phyloP scores from a whole-genome alignment of 768 basidiomycete genomes.

The Albatrellus ellisii region DNA sequence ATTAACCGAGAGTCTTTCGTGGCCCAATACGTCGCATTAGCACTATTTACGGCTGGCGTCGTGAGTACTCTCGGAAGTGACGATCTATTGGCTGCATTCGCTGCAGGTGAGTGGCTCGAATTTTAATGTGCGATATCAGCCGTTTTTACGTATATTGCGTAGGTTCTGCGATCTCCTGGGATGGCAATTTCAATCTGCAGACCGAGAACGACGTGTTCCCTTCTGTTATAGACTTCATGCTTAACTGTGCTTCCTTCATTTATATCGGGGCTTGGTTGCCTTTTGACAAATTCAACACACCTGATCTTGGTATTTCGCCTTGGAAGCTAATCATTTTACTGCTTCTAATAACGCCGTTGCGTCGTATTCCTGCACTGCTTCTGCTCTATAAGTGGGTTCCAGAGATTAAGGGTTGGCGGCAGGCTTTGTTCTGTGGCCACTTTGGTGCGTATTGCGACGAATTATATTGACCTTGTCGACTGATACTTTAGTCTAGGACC shows the following conservation, averaged over 20 bases:
- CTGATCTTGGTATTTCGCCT: constrained; percentile 47
- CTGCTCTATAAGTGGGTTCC: constrained; percentile 75
- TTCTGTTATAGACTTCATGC: constrained; percentile 79
- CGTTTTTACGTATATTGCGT: constrained; percentile 7
- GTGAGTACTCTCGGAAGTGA: constrained; percentile 73
- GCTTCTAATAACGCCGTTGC: constrained; percentile 53
- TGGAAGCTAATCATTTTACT: constrained; percentile 66
- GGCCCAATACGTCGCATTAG: constrained; percentile 67
- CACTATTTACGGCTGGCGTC: constrained; percentile 67
- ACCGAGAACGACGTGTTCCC: constrained; percentile 82
- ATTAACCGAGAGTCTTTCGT: constrained; percentile 81
- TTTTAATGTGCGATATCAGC: background rate
- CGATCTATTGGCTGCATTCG: constrained; percentile 83
- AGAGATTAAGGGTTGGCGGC: constrained; percentile 72
- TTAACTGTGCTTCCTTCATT: constrained; percentile 71
- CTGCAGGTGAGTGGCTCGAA: constrained; percentile 37
- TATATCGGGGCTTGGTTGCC: constrained; percentile 89
- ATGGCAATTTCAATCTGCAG: constrained; percentile 68
- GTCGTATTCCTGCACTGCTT: constrained; percentile 73
- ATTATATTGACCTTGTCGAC: background rate
- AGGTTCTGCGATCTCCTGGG: constrained; percentile 90
- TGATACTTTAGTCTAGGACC: constrained; percentile 30
- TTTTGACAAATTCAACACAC: constrained; percentile 41
- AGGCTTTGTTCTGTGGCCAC: constrained; percentile 87
- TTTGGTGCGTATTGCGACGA: constrained; percentile 38